A percentile compares a stretch with the other conserved stretches of the same genome.
These are phyloP conservation scores for Acarospora socialis DNA, from an alignment of 2,329 filamentous ascomycete genomes.

Conservation along the genomic window DNA sequence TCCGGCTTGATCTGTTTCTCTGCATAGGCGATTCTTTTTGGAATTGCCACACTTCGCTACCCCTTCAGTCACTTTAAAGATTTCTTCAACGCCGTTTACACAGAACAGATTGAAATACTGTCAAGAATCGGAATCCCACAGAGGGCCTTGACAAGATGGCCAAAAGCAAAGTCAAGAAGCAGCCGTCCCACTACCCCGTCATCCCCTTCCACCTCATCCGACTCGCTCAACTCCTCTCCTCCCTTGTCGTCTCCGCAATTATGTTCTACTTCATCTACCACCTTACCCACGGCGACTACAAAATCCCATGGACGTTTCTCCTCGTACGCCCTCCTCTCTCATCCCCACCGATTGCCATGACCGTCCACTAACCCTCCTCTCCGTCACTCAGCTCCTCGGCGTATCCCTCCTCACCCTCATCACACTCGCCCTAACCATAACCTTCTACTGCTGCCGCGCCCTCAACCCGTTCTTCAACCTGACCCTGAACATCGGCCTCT, in stretches of 20 bases:
- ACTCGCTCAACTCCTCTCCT: constrained; percentile 32
- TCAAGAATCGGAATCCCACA: no score
- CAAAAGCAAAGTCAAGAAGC: constrained; percentile 14
- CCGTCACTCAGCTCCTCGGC: constrained; percentile 31
- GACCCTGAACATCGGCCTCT: constrained; percentile 32
- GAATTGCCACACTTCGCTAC: no score
- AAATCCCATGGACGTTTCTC: constrained; percentile 45
- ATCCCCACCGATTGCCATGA: background rate
- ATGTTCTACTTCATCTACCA: constrained; percentile 43
- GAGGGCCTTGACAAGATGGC: no score
- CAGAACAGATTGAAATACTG: no score
- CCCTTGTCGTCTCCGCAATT: constrained; percentile 39
- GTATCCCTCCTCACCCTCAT: constrained; percentile 39
- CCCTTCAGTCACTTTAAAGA: no score
- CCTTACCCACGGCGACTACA: constrained; percentile 36
- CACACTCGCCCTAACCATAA: constrained; percentile 32
- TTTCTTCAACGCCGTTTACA: no score
- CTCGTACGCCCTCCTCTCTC: constrained; percentile 29
- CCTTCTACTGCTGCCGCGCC: constrained; percentile 37
- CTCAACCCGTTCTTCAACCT: constrained; percentile 40
- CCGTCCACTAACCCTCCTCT: constrained; percentile 1
- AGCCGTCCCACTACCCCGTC: constrained; percentile 27
- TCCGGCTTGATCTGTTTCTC: no score
- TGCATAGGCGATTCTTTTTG: no score
- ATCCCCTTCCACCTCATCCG: constrained; percentile 28